These are phyloP conservation scores for Puccinia novopanici DNA, from an alignment of 1,284 basidiomycete genomes.

Conservation along the genomic window DNA sequence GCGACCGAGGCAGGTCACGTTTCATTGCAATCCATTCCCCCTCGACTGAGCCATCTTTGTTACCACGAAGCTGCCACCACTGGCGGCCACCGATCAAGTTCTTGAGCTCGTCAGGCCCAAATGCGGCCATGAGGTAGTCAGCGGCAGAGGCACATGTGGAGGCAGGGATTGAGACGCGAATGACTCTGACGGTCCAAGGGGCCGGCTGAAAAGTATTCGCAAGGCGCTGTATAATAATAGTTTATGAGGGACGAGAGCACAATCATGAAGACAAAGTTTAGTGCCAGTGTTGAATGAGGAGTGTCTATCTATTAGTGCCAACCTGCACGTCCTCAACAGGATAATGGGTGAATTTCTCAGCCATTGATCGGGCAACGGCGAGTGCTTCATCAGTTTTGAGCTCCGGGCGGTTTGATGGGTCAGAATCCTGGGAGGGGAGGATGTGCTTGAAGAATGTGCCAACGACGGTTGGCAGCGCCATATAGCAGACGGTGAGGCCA, in stretches of 20 bases:
- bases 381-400: conserved; percentile 73
- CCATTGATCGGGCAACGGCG: conserved; percentile 54
- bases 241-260: not conserved
- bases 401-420: conserved; percentile 68
- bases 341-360: conserved; percentile 57
- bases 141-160: conserved; percentile 76
- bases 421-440: not conserved
- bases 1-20: conserved; percentile 36
- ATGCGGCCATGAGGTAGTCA: conserved; percentile 70
- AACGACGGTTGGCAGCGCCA: conserved; percentile 48
- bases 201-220: conserved; percentile 83
- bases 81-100: conserved; percentile 82
- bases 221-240: conserved; percentile 59
- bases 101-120: conserved; percentile 79
- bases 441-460: conserved; percentile 27
- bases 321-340: conserved; percentile 58
- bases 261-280: not conserved
- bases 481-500: conserved; percentile 47
- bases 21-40: conserved; percentile 80
- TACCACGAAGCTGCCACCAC: conserved; percentile 94
- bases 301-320: conserved; percentile 39
- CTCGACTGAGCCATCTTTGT: conserved; percentile 72
- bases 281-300: not conserved
- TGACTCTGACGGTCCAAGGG: conserved; percentile 76
- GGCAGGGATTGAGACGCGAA: conserved; percentile 69